phyloP scores from a whole-genome alignment of 2,329 filamentous ascomycete genomes.

The Verticillium isaacii region DNA sequence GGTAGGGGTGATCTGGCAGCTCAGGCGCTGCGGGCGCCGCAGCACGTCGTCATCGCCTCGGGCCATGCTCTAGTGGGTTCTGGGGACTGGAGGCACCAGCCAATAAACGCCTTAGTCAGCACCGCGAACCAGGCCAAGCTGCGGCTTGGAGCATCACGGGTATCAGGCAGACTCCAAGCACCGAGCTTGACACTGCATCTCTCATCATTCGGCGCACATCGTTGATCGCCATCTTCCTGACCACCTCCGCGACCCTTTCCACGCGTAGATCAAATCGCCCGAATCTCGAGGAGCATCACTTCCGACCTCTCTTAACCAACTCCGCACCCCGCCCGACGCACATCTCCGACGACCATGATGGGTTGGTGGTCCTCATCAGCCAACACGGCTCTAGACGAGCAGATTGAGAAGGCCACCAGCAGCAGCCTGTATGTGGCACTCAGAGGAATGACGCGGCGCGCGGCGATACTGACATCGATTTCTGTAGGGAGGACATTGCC shows the following conservation, averaged over 20 bases:
- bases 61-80: background rate
- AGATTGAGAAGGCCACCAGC: slow-evolving; percentile 91
- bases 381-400: slow-evolving; percentile 89
- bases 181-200: background rate
- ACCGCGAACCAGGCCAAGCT: background rate
- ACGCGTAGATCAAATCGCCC: background rate
- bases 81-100: background rate
- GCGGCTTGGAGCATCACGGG: background rate
- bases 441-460: background rate
- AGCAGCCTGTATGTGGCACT: slow-evolving; percentile 72
- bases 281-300: background rate
- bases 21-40: background rate
- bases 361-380: slow-evolving; percentile 93
- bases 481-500: slow-evolving; percentile 81
- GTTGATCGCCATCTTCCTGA: background rate
- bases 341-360: slow-evolving; percentile 56
- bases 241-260: background rate
- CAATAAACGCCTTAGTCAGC: background rate
- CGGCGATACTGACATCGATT: slow-evolving; percentile 10
- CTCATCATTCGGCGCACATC: background rate
- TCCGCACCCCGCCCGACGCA: background rate
- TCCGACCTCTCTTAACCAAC: background rate
- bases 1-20: background rate
- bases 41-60: background rate
- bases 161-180: background rate